Conservation (phyloP, 805 yeast species). For the Starmera dryadoides region DNA sequence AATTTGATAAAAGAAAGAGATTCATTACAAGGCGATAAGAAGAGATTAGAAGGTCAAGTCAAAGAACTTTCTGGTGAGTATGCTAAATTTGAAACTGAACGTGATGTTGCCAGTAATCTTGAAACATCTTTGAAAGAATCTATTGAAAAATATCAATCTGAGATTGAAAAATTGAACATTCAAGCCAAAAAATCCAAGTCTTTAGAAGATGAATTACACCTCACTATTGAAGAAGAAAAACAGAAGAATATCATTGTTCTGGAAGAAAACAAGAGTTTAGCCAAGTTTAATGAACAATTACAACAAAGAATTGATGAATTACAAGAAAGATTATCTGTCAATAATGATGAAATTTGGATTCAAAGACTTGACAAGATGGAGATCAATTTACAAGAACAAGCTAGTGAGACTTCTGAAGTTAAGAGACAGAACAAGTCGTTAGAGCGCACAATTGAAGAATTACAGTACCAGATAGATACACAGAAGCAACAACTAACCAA, state of each 20-base stretch:
- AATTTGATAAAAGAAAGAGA: slow-evolving; percentile 61
- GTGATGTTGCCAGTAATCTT: slow-evolving; percentile 15
- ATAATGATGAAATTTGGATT: slow-evolving; percentile 54
- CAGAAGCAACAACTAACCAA: slow-evolving; percentile 42
- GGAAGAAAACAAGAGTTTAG: slow-evolving; percentile 64
- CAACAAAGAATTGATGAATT: slow-evolving; percentile 35
- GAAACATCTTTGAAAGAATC: slow-evolving; percentile 10
- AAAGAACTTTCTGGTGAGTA: slow-evolving; percentile 33
- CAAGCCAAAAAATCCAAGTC: slow-evolving; percentile 19
- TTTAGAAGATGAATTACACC: slow-evolving; percentile 18
- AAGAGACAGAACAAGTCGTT: slow-evolving; percentile 41
- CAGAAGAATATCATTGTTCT: slow-evolving; percentile 47
- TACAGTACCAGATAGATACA: slow-evolving; percentile 42
- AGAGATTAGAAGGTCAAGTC: slow-evolving; percentile 36
- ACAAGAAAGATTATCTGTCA: slow-evolving; percentile 41
- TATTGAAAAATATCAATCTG: slow-evolving; percentile 21
- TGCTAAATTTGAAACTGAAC: slow-evolving; percentile 26
- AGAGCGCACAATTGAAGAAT: slow-evolving; percentile 47
- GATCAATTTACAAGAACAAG: slow-evolving; percentile 37
- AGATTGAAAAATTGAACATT: slow-evolving; percentile 22
- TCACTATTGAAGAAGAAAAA: slow-evolving; percentile 30
- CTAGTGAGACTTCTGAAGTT: slow-evolving; percentile 42
- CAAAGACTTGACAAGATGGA: slow-evolving; percentile 47
- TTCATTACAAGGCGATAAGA: slow-evolving; percentile 43
- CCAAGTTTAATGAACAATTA: slow-evolving; percentile 46